Conservation (phyloP, 1,139 yeast species). For the Pichia sp. region DNA sequence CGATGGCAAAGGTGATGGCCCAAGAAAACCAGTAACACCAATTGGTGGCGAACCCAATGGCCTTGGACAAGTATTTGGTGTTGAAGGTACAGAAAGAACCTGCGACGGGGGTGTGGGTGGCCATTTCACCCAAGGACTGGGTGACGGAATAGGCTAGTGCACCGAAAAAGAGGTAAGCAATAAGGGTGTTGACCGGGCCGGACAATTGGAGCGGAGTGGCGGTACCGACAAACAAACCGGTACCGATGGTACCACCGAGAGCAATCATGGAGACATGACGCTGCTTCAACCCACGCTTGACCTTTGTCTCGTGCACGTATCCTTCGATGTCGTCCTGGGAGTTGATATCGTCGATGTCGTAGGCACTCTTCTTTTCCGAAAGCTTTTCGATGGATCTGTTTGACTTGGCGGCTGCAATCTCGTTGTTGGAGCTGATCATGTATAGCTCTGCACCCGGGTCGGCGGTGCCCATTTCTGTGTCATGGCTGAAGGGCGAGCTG, state of each 20-base stretch:
- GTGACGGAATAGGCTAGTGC: conserved; percentile 61
- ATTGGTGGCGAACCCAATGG: conserved; percentile 77
- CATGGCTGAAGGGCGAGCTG: conserved; percentile 14
- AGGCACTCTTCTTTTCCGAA: background rate
- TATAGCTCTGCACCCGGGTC: background rate
- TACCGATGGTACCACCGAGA: conserved; percentile 68
- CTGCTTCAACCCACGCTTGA: conserved; percentile 46
- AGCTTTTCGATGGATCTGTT: background rate
- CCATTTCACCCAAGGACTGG: conserved; percentile 75
- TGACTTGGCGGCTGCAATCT: background rate
- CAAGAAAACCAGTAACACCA: conserved; percentile 86
- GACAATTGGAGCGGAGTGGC: conserved; percentile 47
- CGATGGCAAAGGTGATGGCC: conserved; percentile 82
- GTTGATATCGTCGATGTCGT: conserved; percentile 7
- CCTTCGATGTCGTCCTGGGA: conserved; percentile 14
- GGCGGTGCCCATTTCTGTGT: background rate
- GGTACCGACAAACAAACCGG: conserved; percentile 62
- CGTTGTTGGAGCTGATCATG: background rate
- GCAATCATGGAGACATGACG: conserved; percentile 68
- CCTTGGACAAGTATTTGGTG: conserved; percentile 62
- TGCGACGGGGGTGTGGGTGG: conserved; percentile 67
- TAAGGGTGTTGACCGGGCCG: conserved; percentile 65
- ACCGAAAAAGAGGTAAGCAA: conserved; percentile 65
- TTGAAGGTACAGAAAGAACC: conserved; percentile 60
- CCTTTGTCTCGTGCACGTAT: conserved; percentile 19